Evolutionary conservation across 305 asterid species (phyloP).

Genomic region (Plantago rigida): DNA sequence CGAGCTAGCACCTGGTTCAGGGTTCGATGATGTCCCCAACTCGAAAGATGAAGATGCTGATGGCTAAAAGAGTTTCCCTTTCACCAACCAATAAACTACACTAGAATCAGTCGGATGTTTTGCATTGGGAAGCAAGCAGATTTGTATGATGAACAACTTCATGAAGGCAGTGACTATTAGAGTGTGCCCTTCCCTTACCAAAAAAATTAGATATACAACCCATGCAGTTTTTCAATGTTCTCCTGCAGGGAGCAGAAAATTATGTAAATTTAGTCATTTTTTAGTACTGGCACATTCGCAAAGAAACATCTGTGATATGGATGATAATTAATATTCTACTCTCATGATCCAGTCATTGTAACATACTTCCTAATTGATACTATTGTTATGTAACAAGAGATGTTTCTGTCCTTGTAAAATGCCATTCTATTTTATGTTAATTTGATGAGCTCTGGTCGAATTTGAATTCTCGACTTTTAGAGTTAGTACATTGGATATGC

Average conservation of each 20-base stretch:
- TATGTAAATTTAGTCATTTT: constrained; percentile 51
- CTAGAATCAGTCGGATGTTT: constrained; percentile 14
- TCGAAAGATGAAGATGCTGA: constrained; percentile 49
- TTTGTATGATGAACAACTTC: constrained; percentile 40
- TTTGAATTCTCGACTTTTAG: no score
- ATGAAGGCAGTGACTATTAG: constrained; percentile 35
- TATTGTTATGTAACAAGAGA: constrained; percentile 24
- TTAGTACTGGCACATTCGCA: constrained; percentile 31
- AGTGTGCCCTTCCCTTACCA: constrained; percentile 37
- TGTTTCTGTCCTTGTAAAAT: constrained; percentile 9
- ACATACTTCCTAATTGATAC: constrained; percentile 40
- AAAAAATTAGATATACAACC: constrained; percentile 28
- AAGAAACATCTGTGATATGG: constrained; percentile 35
- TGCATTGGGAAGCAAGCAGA: constrained; percentile 28
- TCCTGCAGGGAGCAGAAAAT: constrained; percentile 36
- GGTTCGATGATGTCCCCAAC: constrained; percentile 67
- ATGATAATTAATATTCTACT: constrained; percentile 28
- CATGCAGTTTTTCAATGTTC: constrained; percentile 29
- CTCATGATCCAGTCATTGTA: constrained; percentile 42
- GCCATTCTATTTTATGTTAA: no score
- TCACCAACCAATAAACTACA: constrained; percentile 1
- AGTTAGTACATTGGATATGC: no score
- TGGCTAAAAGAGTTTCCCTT: constrained; percentile 32
- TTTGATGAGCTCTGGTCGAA: no score
- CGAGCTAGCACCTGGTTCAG: constrained; percentile 93